phyloP scores from a whole-genome alignment of 495 filamentous ascomycete species.

The Astrothelium macrocarpum region DNA sequence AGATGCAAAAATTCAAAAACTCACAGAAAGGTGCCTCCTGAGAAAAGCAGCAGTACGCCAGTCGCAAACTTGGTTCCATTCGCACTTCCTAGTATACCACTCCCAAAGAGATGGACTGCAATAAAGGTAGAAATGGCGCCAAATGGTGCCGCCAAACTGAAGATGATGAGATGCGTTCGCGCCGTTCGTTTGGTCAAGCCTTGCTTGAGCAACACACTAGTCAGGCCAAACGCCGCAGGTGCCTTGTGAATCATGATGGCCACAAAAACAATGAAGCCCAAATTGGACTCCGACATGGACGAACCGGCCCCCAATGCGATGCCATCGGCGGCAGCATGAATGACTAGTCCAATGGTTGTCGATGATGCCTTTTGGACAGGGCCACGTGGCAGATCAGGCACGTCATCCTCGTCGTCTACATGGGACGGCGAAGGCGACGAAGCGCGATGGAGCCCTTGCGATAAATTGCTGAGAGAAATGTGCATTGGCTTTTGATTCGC shows the following conservation, averaged over 20 bases:
- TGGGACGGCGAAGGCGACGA: constrained; percentile 39
- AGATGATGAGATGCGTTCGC: constrained; percentile 75
- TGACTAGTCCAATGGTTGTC: constrained; percentile 88
- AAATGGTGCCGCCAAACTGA: constrained; percentile 81
- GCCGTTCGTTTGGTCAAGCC: constrained; percentile 78
- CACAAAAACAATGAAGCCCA: constrained; percentile 84
- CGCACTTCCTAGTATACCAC: constrained; percentile 31
- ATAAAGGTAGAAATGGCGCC: constrained; percentile 79
- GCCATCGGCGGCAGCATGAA: constrained; percentile 92
- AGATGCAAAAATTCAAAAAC: constrained; percentile 30
- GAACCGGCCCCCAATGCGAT: constrained; percentile 90
- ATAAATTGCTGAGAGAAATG: constrained; percentile 74
- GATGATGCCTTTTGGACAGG: constrained; percentile 38
- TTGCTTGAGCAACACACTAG: constrained; percentile 78
- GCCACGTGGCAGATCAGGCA: constrained; percentile 15
- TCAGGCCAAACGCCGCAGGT: constrained; percentile 89
- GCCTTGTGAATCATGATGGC: constrained; percentile 98
- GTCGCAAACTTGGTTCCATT: constrained; percentile 71
- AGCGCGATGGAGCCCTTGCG: constrained; percentile 41
- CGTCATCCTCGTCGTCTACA: constrained; percentile 25
- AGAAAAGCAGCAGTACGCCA: constrained; percentile 83
- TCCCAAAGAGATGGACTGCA: constrained; percentile 62
- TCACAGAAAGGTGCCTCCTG: constrained; percentile 90
- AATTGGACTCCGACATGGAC: constrained; percentile 54
- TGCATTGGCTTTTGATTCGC: constrained; percentile 50